Conservation (phyloP, 2,329 filamentous ascomycete species). For the Tothia fuscella region DNA sequence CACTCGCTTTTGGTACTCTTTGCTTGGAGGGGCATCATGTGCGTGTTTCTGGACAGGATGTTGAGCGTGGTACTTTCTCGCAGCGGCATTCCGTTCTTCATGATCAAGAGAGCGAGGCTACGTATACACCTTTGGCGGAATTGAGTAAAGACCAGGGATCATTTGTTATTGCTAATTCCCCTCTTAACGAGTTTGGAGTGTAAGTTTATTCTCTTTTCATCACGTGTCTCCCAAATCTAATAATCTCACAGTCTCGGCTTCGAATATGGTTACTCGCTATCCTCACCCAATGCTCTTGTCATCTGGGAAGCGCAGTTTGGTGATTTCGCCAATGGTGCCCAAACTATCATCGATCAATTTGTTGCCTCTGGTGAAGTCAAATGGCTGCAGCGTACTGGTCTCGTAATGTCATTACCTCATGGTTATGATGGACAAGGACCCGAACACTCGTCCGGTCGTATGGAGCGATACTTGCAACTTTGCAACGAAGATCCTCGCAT, state of each 20-base stretch:
- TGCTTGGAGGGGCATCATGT: constrained; percentile 93
- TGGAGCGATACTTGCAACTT: constrained; percentile 94
- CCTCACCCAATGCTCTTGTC: constrained; percentile 90
- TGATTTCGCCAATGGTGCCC: constrained; percentile 98
- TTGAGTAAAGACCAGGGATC: constrained; percentile 84
- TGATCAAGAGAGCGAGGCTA: constrained; percentile 88
- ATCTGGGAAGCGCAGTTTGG: constrained; percentile 99
- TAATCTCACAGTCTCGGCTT: constrained; percentile 60
- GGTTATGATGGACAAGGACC: constrained; percentile 97
- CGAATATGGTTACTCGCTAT: constrained; percentile 96
- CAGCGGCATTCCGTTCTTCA: constrained; percentile 96
- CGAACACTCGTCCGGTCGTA: constrained; percentile 92
- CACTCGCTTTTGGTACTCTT: constrained; percentile 83
- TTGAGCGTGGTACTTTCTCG: constrained; percentile 98
- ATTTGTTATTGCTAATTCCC: constrained; percentile 96
- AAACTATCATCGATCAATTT: constrained; percentile 98
- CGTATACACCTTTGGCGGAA: constrained; percentile 85
- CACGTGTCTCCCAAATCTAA: background rate
- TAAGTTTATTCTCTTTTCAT: constrained; percentile 26
- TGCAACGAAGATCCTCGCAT: constrained; percentile 94
- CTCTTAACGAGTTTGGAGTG: constrained; percentile 58
- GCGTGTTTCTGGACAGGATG: constrained; percentile 94
- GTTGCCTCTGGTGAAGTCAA: constrained; percentile 95
- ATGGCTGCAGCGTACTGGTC: constrained; percentile 95
- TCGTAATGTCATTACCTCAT: constrained; percentile 92